Evolutionary conservation across 129 eudicot genomes (phyloP).

Genomic region (Solidago caesia): DNA sequence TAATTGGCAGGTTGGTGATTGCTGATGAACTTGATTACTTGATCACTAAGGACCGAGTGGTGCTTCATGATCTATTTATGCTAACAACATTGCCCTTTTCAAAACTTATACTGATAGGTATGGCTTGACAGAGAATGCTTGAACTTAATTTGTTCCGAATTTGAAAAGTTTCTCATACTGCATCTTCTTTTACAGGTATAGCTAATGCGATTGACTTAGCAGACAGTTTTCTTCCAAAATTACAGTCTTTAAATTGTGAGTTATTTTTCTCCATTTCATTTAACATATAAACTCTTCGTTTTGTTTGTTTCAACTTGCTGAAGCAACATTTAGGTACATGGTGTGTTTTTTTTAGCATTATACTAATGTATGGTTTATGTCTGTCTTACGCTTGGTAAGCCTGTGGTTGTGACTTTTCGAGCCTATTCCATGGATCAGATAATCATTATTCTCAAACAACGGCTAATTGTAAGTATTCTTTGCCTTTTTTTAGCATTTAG

Average conservation of each 20-base stretch:
- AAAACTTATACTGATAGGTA: constrained; percentile 78
- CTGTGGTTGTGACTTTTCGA: constrained; percentile 78
- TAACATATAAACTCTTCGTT: not conserved
- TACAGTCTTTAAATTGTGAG: constrained; percentile 96
- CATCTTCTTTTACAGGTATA: constrained; percentile 54
- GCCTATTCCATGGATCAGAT: constrained; percentile 94
- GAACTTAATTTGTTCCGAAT: not conserved
- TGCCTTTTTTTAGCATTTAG: constrained; percentile 5
- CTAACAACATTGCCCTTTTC: constrained; percentile 83
- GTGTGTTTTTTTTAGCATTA: not conserved
- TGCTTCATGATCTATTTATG: constrained; percentile 97
- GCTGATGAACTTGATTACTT: constrained; percentile 96
- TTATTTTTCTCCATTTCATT: not conserved
- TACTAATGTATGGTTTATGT: constrained; percentile 8
- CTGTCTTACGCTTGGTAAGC: constrained; percentile 62
- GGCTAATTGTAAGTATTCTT: constrained; percentile 55
- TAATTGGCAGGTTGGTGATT: constrained; percentile 64
- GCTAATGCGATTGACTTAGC: constrained; percentile 98
- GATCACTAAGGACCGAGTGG: constrained; percentile 85
- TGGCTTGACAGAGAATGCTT: not conserved
- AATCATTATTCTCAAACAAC: constrained; percentile 68
- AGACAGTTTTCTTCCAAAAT: constrained; percentile 86
- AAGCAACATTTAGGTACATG: not conserved
- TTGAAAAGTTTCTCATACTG: constrained; percentile 2
- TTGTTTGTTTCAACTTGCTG: not conserved